Evolutionary conservation across 768 basidiomycete genomes (phyloP).

Genomic region (Kwoniella mangroviensis): DNA sequence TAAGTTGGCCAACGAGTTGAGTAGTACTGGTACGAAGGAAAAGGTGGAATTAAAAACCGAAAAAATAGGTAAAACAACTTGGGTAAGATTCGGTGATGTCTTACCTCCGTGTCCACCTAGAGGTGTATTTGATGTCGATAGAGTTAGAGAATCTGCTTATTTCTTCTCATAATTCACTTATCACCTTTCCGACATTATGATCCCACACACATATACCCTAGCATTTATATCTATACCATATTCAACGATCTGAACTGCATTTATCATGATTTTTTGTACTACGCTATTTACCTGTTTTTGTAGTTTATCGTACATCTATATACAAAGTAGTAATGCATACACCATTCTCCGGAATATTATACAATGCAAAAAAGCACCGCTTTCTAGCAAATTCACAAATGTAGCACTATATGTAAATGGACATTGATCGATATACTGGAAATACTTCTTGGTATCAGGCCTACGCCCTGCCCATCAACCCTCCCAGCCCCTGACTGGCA

Average conservation of each 20-base stretch:
- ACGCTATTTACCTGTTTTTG: neutral
- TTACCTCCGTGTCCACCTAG: conserved; percentile 81
- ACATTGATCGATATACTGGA: no score
- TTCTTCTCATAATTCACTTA: conserved; percentile 78
- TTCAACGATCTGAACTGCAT: neutral
- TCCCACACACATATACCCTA: conserved; percentile 11
- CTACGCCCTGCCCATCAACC: conserved; percentile 31
- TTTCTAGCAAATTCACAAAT: no score
- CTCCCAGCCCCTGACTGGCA: conserved; percentile 33
- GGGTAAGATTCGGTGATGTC: conserved; percentile 73
- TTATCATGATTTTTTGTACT: neutral
- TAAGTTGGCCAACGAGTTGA: conserved; percentile 10
- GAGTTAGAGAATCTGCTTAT: conserved; percentile 80
- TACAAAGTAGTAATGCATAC: neutral
- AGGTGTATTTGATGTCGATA: conserved; percentile 81
- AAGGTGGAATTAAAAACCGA: conserved; percentile 10
- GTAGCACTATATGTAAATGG: no score
- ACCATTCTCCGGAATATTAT: neutral
- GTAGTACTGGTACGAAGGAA: neutral
- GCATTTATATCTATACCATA: conserved; percentile 16
- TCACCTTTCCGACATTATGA: neutral
- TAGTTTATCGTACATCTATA: neutral
- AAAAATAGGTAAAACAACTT: conserved; percentile 57
- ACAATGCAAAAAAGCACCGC: neutral
- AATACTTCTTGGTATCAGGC: neutral